Conservation (phyloP, 2,329 filamentous ascomycete species). For the Arachnomyces sp. region DNA sequence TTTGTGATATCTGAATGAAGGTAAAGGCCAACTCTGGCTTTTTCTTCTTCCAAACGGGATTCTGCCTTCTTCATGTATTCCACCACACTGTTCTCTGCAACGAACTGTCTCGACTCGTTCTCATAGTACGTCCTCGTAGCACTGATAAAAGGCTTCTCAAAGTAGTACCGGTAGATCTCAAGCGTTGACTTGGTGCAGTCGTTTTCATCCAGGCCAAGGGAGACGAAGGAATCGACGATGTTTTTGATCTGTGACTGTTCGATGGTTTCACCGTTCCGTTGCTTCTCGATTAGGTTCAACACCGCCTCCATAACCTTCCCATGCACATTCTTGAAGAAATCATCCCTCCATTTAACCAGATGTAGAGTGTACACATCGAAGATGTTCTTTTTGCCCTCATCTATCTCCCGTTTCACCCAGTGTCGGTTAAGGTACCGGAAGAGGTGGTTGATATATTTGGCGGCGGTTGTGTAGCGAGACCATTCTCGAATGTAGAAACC, state of each 20-base stretch:
- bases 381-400: constrained; percentile 96
- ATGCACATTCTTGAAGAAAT: constrained; percentile 78
- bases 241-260: constrained; percentile 95
- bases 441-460: constrained; percentile 94
- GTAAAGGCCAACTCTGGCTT: constrained; percentile 86
- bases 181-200: constrained; percentile 91
- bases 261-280: constrained; percentile 94
- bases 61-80: constrained; percentile 99
- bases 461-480: constrained; percentile 89
- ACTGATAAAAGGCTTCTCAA: constrained; percentile 83
- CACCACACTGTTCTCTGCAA: constrained; percentile 93
- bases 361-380: constrained; percentile 98
- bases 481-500: constrained; percentile 95
- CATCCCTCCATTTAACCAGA: constrained; percentile 87
- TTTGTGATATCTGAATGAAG: constrained; percentile 82
- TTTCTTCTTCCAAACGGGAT: constrained; percentile 79
- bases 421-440: constrained; percentile 95
- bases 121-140: constrained; percentile 83
- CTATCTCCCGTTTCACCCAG: constrained; percentile 98
- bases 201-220: constrained; percentile 84
- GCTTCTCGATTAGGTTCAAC: constrained; percentile 89
- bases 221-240: constrained; percentile 94
- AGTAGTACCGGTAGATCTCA: constrained; percentile 87
- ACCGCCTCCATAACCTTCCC: constrained; percentile 92
- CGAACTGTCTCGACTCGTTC: constrained; percentile 85